A percentile compares a stretch with the other conserved stretches of the same genome.
phyloP scores from a whole-genome alignment of 2,329 filamentous ascomycete genomes.

The Lasiodiplodia sp. region DNA sequence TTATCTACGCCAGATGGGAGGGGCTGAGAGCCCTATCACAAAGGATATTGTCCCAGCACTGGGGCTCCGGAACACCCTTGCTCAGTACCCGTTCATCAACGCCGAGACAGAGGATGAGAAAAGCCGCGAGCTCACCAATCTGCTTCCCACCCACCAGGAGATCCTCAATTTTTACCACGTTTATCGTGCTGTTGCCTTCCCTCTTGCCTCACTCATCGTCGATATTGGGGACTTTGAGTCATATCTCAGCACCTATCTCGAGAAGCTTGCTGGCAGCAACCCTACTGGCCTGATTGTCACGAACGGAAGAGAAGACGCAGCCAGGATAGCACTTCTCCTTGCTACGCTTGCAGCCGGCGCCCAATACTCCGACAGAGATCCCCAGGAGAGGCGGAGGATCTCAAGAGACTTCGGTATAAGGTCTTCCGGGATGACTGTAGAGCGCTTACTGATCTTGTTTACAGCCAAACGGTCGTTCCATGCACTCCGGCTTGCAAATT shows the following conservation, averaged over 20 bases:
- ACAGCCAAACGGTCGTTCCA: constrained; percentile 22
- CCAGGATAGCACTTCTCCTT: neutral
- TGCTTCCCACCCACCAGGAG: constrained; percentile 13
- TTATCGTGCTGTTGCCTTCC: constrained; percentile 10
- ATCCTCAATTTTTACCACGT: constrained; percentile 15
- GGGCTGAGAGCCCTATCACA: constrained; percentile 11
- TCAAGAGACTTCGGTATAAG: constrained; percentile 22
- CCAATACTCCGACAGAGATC: constrained; percentile 8
- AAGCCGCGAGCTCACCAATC: neutral
- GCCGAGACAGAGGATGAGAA: constrained; percentile 4
- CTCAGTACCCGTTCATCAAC: constrained; percentile 27
- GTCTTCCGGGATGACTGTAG: no score
- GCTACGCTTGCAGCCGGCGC: constrained; percentile 17
- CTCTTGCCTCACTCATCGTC: constrained; percentile 2
- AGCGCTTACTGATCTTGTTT: neutral
- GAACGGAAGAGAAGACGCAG: neutral
- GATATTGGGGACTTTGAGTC: constrained; percentile 13
- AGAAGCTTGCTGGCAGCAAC: neutral
- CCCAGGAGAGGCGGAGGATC: neutral
- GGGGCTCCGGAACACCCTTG: constrained; percentile 4
- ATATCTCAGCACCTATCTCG: neutral
- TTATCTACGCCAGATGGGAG: constrained; percentile 13
- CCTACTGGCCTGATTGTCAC: neutral
- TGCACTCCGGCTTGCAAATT: constrained; percentile 14
- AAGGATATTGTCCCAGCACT: constrained; percentile 10